Conservation (phyloP, 371 early-diverging fungal genomes). For the Gilbertella persicaria region DNA sequence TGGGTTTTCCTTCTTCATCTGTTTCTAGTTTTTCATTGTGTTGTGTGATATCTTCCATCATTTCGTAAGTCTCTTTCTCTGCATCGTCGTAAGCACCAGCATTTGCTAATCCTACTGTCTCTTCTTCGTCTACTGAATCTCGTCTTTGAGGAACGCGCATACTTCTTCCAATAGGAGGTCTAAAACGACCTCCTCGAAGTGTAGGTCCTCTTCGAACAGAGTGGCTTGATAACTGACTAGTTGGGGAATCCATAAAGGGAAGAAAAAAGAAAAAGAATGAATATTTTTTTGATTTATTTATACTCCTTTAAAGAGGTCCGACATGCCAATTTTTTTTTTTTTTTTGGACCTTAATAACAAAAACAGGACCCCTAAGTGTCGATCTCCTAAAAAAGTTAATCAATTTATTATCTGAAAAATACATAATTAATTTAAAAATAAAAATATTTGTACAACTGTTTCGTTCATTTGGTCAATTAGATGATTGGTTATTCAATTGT, state of each 20-base stretch:
- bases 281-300: too few relatives aligned
- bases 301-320: too few relatives aligned
- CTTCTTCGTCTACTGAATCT: conserved; percentile 30
- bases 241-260: not conserved
- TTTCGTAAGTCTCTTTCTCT: conserved; percentile 6
- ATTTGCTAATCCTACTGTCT: conserved; percentile 27
- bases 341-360: too few relatives aligned
- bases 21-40: conserved; percentile 23
- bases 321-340: too few relatives aligned
- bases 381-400: too few relatives aligned
- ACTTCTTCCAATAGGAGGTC: conserved; percentile 33
- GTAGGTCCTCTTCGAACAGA: conserved; percentile 41
- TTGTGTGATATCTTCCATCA: not conserved
- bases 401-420: too few relatives aligned
- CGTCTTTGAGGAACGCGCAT: conserved; percentile 6
- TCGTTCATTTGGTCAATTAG: too few relatives aligned
- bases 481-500: too few relatives aligned
- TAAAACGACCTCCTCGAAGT: conserved; percentile 33
- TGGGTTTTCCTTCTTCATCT: conserved; percentile 15
- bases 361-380: too few relatives aligned
- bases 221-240: not conserved
- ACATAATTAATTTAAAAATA: too few relatives aligned
- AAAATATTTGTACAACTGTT: too few relatives aligned
- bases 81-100: not conserved
- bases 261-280: not conserved